Percentiles rank a stretch among this genome's conserved stretches.
Conservation (phyloP, 208 protist genomes). For the Trypanosomatidae sp. region DNA sequence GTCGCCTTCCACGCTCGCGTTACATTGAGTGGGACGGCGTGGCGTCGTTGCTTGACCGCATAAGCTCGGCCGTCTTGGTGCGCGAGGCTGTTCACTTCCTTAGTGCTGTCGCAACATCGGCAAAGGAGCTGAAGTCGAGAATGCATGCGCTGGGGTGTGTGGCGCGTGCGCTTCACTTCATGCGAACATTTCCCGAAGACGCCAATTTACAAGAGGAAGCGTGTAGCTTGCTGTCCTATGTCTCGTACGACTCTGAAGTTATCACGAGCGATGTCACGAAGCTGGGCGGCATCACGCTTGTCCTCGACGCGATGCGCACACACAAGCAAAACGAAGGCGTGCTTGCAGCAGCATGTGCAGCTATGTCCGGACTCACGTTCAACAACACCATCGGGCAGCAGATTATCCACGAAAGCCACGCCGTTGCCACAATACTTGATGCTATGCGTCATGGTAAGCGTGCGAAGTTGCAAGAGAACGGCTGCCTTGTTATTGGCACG, state of each 20-base stretch:
- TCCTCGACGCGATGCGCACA: conserved; percentile 70
- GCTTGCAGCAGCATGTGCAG: conserved; percentile 69
- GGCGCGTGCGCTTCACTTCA: conserved; percentile 53
- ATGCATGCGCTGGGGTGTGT: conserved; percentile 73
- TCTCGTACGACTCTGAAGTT: conserved; percentile 84
- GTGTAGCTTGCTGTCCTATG: conserved; percentile 81
- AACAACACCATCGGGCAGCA: conserved; percentile 76
- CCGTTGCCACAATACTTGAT: conserved; percentile 62
- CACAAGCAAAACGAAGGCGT: conserved; percentile 73
- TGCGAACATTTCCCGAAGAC: conserved; percentile 45
- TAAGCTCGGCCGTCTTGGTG: conserved; percentile 45
- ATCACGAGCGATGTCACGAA: conserved; percentile 80
- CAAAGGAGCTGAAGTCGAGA: conserved; percentile 69
- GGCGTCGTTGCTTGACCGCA: conserved; percentile 37
- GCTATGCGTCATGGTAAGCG: conserved; percentile 69
- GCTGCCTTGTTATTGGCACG: conserved; percentile 79
- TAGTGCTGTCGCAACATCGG: conserved; percentile 65
- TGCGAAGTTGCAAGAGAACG: conserved; percentile 75
- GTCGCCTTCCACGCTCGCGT: conserved; percentile 58
- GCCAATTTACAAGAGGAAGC: conserved; percentile 63
- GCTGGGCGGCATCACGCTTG: conserved; percentile 44
- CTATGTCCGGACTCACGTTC: conserved; percentile 77
- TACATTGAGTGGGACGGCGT: conserved; percentile 70
- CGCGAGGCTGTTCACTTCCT: conserved; percentile 72
- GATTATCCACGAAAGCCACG: conserved; percentile 62